These are phyloP conservation scores for Echium plantagineum DNA, from an alignment of 257 asterid species.

Conservation along the genomic window DNA sequence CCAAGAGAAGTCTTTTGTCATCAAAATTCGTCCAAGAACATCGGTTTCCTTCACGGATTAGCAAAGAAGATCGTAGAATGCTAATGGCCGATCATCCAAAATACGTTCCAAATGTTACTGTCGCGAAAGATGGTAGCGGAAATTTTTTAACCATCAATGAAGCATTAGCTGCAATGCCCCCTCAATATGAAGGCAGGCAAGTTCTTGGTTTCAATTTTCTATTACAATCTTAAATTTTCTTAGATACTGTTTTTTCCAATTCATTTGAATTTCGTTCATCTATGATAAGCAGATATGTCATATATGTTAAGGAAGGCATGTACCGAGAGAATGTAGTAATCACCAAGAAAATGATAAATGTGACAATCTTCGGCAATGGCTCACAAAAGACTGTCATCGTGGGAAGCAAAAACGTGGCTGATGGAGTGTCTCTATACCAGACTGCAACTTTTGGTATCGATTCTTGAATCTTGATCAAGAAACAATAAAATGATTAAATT, in stretches of 20 bases:
- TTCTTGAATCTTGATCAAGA: not conserved
- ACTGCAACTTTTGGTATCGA: slow-evolving; percentile 78
- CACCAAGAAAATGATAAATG: slow-evolving; percentile 51
- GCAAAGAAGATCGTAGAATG: slow-evolving; percentile 31
- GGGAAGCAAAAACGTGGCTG: slow-evolving; percentile 59
- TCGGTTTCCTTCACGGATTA: slow-evolving; percentile 44
- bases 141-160: slow-evolving; percentile 41
- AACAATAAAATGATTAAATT: too few relatives aligned
- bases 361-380: slow-evolving; percentile 81
- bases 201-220: not conserved
- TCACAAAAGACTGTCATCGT: slow-evolving; percentile 74
- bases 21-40: slow-evolving; percentile 4
- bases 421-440: slow-evolving; percentile 62
- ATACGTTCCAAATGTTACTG: slow-evolving; percentile 42
- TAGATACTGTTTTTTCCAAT: not conserved
- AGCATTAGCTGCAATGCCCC: slow-evolving; percentile 63
- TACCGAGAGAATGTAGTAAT: slow-evolving; percentile 60
- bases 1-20: slow-evolving; percentile 30
- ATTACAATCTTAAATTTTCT: not conserved
- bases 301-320: slow-evolving; percentile 62
- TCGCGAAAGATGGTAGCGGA: slow-evolving; percentile 72
- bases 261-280: not conserved
- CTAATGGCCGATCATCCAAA: slow-evolving; percentile 29
- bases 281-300: slow-evolving; percentile 41
- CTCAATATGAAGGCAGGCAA: slow-evolving; percentile 49